Evolutionary conservation across 2,329 filamentous ascomycete species (phyloP).

Genomic region (Nemania sp.): DNA sequence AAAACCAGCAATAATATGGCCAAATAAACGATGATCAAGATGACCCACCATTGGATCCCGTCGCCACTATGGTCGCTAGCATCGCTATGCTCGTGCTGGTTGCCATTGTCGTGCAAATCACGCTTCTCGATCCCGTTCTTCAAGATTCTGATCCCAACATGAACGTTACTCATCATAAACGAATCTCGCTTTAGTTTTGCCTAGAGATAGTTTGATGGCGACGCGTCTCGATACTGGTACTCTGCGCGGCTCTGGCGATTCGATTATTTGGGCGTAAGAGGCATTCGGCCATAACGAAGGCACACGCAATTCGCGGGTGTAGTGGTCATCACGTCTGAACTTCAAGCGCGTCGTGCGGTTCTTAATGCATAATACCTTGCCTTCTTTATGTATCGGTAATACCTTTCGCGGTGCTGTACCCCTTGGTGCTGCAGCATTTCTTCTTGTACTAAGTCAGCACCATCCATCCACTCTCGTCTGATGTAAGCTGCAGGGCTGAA

Average conservation of each 20-base stretch:
- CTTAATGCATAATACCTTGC: not conserved
- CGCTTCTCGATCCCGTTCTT: not conserved
- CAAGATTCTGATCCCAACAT: not conserved
- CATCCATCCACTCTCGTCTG: not conserved
- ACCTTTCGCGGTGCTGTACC: not conserved
- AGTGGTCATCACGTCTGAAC: not conserved
- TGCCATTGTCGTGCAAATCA: not conserved
- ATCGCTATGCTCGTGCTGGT: not conserved
- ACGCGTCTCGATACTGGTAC: no score
- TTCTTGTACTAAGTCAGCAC: not conserved
- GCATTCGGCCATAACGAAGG: not conserved
- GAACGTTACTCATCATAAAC: constrained; percentile 1
- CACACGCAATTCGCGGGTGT: not conserved
- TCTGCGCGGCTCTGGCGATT: not conserved
- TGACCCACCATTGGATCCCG: constrained; percentile 2
- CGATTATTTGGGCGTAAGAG: not conserved
- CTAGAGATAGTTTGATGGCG: not conserved
- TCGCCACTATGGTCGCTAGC: not conserved
- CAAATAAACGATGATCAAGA: constrained; percentile 2
- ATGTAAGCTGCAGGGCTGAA: constrained; percentile 1
- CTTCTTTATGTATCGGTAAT: not conserved
- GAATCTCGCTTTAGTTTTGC: not conserved
- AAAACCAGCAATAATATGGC: constrained; percentile 6
- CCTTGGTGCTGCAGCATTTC: not conserved
- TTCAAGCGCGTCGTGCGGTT: not conserved